These are phyloP conservation scores for Rhytidhysteron rufulum DNA, from an alignment of 2,329 filamentous ascomycete species.

Conservation along the genomic window DNA sequence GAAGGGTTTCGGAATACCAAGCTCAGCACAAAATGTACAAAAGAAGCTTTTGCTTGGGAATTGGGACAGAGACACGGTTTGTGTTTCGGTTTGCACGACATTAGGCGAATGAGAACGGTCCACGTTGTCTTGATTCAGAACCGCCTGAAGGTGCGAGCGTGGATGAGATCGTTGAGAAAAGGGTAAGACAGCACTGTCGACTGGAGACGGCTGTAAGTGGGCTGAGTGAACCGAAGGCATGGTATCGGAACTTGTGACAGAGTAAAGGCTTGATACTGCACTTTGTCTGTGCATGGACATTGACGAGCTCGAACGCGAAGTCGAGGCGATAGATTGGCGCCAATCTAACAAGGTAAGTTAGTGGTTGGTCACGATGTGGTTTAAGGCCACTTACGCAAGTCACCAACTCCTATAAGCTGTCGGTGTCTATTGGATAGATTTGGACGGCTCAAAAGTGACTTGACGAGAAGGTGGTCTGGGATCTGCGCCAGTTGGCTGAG, in stretches of 20 bases:
- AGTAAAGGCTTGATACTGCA: neutral
- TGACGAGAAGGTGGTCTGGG: neutral
- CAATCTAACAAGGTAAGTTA: neutral
- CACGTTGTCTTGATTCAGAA: too few species aligned
- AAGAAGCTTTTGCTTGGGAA: slow-evolving; percentile 31
- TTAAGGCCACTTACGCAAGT: neutral
- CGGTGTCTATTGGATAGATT: neutral
- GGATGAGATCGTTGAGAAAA: too few species aligned
- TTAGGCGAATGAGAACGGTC: neutral
- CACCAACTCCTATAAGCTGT: neutral
- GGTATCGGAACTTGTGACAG: neutral
- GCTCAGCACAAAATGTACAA: slow-evolving; percentile 33
- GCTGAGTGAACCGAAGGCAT: neutral
- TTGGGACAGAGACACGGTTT: neutral
- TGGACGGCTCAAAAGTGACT: neutral
- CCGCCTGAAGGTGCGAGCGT: too few species aligned
- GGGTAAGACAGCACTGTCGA: neutral
- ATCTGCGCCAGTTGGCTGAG: neutral
- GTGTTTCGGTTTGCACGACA: neutral
- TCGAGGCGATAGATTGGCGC: neutral
- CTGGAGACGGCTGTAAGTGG: neutral
- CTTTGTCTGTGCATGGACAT: neutral
- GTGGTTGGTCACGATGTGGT: neutral
- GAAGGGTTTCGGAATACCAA: slow-evolving; percentile 25
- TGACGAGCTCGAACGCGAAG: neutral